phyloP scores from a whole-genome alignment of 192 early-diverging fungal species.

The Gaertneriomyces semiglobifer region DNA sequence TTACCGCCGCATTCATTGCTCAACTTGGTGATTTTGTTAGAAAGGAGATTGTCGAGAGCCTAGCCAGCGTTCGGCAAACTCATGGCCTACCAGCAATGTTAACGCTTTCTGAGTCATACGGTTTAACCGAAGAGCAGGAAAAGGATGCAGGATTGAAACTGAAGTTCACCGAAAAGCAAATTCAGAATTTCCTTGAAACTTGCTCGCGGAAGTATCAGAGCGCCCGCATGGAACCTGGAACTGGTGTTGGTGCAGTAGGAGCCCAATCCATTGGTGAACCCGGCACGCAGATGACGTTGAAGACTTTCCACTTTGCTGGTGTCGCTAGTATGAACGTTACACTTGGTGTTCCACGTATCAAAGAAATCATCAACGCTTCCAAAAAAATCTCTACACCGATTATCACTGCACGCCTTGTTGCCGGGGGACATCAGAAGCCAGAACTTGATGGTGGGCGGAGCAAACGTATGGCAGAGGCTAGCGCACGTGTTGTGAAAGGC shows the following conservation, averaged over 20 bases:
- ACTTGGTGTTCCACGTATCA: constrained; percentile 98
- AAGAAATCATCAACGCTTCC: constrained; percentile 99
- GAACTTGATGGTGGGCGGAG: constrained; percentile 21
- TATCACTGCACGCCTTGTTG: constrained; percentile 73
- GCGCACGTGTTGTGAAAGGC: constrained; percentile 95
- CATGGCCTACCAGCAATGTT: constrained; percentile 41
- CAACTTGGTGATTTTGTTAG: constrained; percentile 47
- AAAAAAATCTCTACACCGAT: constrained; percentile 95
- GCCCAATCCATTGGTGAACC: constrained; percentile 98
- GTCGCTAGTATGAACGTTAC: constrained; percentile 99
- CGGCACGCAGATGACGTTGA: constrained; percentile 99
- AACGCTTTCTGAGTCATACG: not conserved
- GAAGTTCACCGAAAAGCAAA: constrained; percentile 68
- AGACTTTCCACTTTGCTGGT: constrained; percentile 99
- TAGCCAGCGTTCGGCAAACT: constrained; percentile 55
- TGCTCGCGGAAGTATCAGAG: constrained; percentile 81
- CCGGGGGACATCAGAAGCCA: constrained; percentile 36
- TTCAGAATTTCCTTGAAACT: constrained; percentile 70
- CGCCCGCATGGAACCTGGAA: constrained; percentile 87
- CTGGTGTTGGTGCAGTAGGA: constrained; percentile 94
- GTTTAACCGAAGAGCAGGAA: not conserved
- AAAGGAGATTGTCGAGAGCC: constrained; percentile 39
- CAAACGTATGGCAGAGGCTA: constrained; percentile 49
- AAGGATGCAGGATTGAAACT: constrained; percentile 25
- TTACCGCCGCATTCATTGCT: constrained; percentile 51